Conservation (phyloP, 176 grass and related monocot species). For the Aegilops tauschii region DNA sequence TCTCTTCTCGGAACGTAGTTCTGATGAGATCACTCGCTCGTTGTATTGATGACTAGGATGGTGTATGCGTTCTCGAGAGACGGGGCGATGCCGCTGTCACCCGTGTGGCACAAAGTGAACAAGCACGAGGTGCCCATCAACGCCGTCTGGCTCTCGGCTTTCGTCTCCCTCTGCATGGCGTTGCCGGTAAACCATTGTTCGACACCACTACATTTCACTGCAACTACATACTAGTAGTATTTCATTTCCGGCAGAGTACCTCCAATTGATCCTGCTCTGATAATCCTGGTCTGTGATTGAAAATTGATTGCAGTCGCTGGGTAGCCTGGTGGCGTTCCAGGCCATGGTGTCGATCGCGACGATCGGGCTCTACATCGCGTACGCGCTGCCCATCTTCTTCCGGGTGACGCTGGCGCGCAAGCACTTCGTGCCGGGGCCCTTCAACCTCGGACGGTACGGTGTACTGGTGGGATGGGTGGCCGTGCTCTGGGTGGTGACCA, state of each 20-base stretch:
- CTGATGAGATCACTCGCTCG: background rate
- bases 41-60: constrained; percentile 46
- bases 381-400: constrained; percentile 88
- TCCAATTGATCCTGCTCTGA: background rate
- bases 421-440: constrained; percentile 62
- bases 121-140: constrained; percentile 74
- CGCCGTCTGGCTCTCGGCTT: constrained; percentile 86
- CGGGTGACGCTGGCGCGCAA: constrained; percentile 74
- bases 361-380: constrained; percentile 84
- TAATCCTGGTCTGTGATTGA: background rate
- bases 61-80: constrained; percentile 94
- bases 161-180: constrained; percentile 78
- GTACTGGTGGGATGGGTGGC: constrained; percentile 63
- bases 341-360: constrained; percentile 98
- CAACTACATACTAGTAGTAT: background rate
- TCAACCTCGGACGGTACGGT: constrained; percentile 78
- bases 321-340: constrained; percentile 93
- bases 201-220: background rate
- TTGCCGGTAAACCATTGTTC: constrained; percentile 45
- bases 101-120: constrained; percentile 91
- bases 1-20: too few relatives aligned
- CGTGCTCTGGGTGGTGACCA: constrained; percentile 94
- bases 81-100: constrained; percentile 90
- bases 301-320: constrained; percentile 59
- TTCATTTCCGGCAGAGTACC: background rate